These are phyloP conservation scores for Aspergillus intermedius DNA, from an alignment of 2,329 filamentous ascomycete species.

Conservation along the genomic window DNA sequence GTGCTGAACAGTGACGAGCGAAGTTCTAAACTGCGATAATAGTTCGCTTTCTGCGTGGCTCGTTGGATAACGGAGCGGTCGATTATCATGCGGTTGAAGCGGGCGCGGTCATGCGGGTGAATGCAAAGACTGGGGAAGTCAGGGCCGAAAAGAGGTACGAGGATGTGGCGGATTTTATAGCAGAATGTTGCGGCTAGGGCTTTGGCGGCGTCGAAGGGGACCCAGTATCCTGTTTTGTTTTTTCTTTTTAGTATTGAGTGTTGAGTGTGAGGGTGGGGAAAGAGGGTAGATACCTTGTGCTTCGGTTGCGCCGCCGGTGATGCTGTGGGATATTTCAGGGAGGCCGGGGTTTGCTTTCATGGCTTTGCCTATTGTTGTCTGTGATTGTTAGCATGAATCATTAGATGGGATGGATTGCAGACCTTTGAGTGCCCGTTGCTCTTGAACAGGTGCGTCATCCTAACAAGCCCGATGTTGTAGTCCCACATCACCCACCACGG, in stretches of 20 bases:
- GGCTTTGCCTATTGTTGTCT: constrained; percentile 88
- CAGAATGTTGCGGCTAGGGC: constrained; percentile 89
- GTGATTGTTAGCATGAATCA: constrained; percentile 3
- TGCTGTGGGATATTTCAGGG: constrained; percentile 83
- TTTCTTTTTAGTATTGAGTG: not conserved
- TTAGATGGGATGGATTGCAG: constrained; percentile 16
- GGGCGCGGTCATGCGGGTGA: constrained; percentile 51
- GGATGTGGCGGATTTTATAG: constrained; percentile 69
- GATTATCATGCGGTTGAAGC: constrained; percentile 63
- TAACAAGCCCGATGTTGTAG: constrained; percentile 87
- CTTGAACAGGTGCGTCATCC: constrained; percentile 93
- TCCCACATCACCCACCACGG: constrained; percentile 73
- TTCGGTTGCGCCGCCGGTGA: constrained; percentile 82
- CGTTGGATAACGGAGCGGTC: constrained; percentile 48
- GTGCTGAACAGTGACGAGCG: not conserved
- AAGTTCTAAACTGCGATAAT: constrained; percentile 28
- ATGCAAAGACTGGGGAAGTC: constrained; percentile 70
- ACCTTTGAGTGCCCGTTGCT: constrained; percentile 84
- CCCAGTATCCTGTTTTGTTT: constrained; percentile 72
- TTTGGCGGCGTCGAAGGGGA: constrained; percentile 80
- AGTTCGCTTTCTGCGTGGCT: constrained; percentile 38
- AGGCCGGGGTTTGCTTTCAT: constrained; percentile 71
- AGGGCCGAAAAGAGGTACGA: constrained; percentile 85
- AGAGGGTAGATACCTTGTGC: constrained; percentile 64
- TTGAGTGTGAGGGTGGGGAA: not conserved